Evolutionary conservation across 2,329 filamentous ascomycete genomes (phyloP).

Genomic region (Penicillium brasilianum): DNA sequence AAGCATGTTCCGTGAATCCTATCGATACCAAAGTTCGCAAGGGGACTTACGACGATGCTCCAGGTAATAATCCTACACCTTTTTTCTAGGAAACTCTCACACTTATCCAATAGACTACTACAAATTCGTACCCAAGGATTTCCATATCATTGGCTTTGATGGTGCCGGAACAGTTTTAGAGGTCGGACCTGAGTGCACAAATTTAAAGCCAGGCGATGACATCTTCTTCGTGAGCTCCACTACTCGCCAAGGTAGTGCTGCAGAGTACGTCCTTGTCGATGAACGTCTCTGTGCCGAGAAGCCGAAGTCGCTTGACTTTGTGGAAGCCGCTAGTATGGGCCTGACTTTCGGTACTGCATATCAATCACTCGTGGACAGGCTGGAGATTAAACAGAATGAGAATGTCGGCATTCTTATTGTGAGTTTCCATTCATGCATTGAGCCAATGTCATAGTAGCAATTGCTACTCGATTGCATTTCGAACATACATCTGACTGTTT

Average conservation of each 20-base stretch:
- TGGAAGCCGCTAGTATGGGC: constrained; percentile 51
- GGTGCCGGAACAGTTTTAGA: constrained; percentile 48
- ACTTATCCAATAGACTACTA: constrained; percentile 38
- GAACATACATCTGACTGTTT: constrained; percentile 7
- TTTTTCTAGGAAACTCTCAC: not conserved
- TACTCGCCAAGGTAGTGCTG: constrained; percentile 49
- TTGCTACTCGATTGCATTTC: constrained; percentile 9
- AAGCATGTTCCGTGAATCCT: constrained; percentile 47
- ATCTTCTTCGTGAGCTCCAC: constrained; percentile 51
- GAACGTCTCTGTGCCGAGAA: constrained; percentile 47
- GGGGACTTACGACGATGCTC: constrained; percentile 45
- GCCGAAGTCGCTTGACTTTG: constrained; percentile 46
- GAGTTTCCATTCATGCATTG: constrained; percentile 10
- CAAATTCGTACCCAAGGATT: constrained; percentile 29
- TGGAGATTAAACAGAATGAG: constrained; percentile 47
- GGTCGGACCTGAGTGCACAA: constrained; percentile 38
- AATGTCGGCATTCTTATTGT: constrained; percentile 51
- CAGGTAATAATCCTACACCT: constrained; percentile 21
- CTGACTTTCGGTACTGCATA: constrained; percentile 53
- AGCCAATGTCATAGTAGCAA: constrained; percentile 1
- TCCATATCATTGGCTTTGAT: constrained; percentile 53
- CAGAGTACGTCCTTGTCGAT: constrained; percentile 52
- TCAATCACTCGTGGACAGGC: constrained; percentile 50
- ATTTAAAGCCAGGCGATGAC: constrained; percentile 51
- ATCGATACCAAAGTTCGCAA: constrained; percentile 46